Conservation (phyloP, 306 rosid species). For the Vicia faba region DNA sequence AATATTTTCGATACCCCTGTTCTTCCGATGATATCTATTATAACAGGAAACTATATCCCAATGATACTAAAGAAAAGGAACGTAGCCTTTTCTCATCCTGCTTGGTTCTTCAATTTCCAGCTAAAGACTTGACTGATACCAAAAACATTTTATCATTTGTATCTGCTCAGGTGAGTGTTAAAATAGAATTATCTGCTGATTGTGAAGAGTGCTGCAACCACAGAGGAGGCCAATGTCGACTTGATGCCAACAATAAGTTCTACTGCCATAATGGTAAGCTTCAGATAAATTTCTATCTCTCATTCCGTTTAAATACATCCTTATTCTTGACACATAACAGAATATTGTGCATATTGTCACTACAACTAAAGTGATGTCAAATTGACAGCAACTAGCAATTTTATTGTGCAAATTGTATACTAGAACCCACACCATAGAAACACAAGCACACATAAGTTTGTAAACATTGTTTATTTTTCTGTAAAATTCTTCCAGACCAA, state of each 20-base stretch:
- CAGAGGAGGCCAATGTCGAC: slow-evolving; percentile 40
- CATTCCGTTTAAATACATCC: background rate
- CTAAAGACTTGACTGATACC: slow-evolving; percentile 1
- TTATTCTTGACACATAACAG: too few relatives aligned
- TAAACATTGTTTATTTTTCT: too few relatives aligned
- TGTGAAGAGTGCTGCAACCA: slow-evolving; percentile 36
- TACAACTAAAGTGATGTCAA: background rate
- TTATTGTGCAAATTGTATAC: slow-evolving; percentile 37
- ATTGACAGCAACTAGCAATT: background rate
- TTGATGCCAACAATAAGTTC: slow-evolving; percentile 8
- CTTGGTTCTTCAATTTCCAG: slow-evolving; percentile 16
- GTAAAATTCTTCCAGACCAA: too few relatives aligned
- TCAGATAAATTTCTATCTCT: background rate
- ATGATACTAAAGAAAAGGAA: background rate
- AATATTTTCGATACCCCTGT: background rate
- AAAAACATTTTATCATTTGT: slow-evolving; percentile 15
- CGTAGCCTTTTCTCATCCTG: background rate
- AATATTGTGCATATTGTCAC: slow-evolving; percentile 8
- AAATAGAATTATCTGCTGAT: slow-evolving; percentile 18
- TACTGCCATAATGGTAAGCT: slow-evolving; percentile 32
- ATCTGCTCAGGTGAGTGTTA: slow-evolving; percentile 19
- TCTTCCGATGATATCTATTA: slow-evolving; percentile 24
- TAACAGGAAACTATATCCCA: background rate
- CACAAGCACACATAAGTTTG: too few relatives aligned
- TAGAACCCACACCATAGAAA: background rate